Percentiles rank a stretch among this genome's conserved stretches.
Evolutionary conservation across 495 filamentous ascomycete genomes (phyloP).

Genomic region (Lichenothelia convexa): DNA sequence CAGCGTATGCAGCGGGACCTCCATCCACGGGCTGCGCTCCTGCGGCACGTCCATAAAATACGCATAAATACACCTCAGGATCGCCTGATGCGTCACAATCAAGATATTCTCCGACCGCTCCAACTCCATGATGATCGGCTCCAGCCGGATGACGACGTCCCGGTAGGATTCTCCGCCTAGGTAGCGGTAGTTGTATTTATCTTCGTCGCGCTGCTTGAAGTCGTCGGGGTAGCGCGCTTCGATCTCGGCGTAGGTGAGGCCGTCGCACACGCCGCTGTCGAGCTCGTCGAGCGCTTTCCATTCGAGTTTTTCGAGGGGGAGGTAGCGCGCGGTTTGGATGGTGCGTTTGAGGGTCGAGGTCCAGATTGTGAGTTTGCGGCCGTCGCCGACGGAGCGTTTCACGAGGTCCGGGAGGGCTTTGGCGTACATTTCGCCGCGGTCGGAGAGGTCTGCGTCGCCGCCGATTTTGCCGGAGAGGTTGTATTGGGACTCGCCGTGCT

Average conservation of each 20-base stretch:
- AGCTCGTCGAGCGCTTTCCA: constrained; percentile 98
- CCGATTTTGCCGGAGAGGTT: constrained; percentile 81
- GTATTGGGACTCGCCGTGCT: constrained; percentile 89
- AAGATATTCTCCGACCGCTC: constrained; percentile 92
- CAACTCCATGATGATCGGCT: constrained; percentile 98
- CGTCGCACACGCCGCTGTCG: constrained; percentile 90
- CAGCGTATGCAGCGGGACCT: constrained; percentile 79
- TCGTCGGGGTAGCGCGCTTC: constrained; percentile 80
- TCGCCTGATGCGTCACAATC: constrained; percentile 94
- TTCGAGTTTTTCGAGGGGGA: constrained; percentile 79
- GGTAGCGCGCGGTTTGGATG: constrained; percentile 70
- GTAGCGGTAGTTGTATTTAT: constrained; percentile 99
- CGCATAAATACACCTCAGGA: constrained; percentile 89
- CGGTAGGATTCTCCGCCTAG: constrained; percentile 92
- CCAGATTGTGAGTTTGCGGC: constrained; percentile 82
- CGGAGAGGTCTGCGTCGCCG: constrained; percentile 72
- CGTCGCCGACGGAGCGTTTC: constrained; percentile 57
- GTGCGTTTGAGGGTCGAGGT: constrained; percentile 89
- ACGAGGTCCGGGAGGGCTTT: constrained; percentile 63
- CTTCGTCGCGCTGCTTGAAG: constrained; percentile 82
- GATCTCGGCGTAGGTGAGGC: constrained; percentile 87
- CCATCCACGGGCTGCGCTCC: constrained; percentile 92
- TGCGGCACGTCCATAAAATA: constrained; percentile 97
- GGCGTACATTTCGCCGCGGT: constrained; percentile 76
- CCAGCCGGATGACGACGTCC: constrained; percentile 90